phyloP scores from a whole-genome alignment of 192 early-diverging fungal genomes.

The Coemansia sp. region DNA sequence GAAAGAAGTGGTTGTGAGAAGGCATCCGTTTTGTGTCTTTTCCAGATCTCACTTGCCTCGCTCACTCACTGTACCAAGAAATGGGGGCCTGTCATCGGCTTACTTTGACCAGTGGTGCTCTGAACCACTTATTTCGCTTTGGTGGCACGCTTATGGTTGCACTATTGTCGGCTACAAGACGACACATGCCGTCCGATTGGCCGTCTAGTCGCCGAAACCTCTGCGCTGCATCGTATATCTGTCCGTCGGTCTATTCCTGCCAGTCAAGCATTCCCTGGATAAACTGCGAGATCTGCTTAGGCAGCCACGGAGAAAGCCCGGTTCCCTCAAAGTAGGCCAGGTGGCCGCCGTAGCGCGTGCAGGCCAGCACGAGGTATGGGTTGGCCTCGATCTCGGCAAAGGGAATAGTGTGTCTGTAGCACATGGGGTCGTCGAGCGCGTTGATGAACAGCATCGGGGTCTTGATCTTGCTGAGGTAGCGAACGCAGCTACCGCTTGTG shows the following conservation, averaged over 20 bases:
- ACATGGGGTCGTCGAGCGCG: conserved; percentile 89
- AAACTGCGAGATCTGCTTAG: conserved; percentile 64
- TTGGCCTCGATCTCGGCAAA: conserved; percentile 70
- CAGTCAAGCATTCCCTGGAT: conserved; percentile 39
- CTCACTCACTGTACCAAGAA: too few species aligned
- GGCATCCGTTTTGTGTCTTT: too few species aligned
- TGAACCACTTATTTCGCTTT: too few species aligned
- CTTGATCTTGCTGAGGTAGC: conserved; percentile 59
- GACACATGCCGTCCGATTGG: conserved; percentile 1
- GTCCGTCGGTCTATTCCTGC: too few species aligned
- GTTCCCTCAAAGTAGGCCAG: conserved; percentile 71
- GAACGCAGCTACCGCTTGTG: conserved; percentile 59
- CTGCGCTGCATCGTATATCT: too few species aligned
- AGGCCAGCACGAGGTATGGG: conserved; percentile 75
- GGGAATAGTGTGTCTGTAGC: conserved; percentile 66
- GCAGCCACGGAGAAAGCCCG: conserved; percentile 57
- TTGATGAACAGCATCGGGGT: conserved; percentile 85
- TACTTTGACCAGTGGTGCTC: too few species aligned
- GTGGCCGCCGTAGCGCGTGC: conserved; percentile 84
- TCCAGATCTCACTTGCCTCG: too few species aligned
- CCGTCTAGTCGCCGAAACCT: not conserved
- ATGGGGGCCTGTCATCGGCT: too few species aligned
- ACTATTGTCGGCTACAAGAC: too few species aligned
- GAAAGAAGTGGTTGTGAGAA: not conserved
- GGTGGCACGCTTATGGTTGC: too few species aligned